A percentile compares a stretch with the other conserved stretches of the same genome.
Conservation (phyloP, 768 basidiomycete genomes). For the Leucosporidium creatinivorum region DNA sequence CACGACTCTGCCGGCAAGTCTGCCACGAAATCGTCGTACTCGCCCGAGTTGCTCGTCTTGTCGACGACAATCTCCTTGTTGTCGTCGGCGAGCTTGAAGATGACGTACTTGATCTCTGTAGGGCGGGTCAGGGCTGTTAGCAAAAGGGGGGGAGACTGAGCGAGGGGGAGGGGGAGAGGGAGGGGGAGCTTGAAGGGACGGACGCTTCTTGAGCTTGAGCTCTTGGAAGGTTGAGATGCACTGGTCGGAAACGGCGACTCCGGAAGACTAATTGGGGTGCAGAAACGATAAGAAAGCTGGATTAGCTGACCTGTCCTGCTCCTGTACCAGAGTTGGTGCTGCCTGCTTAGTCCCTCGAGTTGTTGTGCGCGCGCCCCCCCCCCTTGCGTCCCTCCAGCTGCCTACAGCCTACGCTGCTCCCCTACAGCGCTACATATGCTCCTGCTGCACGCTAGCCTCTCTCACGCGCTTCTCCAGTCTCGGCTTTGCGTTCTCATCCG, state of each 20-base stretch:
- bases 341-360: too few relatives aligned
- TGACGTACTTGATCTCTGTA: constrained; percentile 66
- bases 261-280: constrained; percentile 59
- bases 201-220: constrained; percentile 63
- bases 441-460: too few relatives aligned
- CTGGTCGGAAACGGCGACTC: constrained; percentile 53
- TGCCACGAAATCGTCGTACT: constrained; percentile 65
- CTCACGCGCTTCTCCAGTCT: too few relatives aligned
- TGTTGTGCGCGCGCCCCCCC: too few relatives aligned
- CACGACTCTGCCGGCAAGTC: constrained; percentile 68
- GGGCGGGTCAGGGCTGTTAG: not conserved
- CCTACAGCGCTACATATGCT: too few relatives aligned
- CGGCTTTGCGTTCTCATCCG: too few relatives aligned
- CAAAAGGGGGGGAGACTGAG: not conserved
- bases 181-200: not conserved
- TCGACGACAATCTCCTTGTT: constrained; percentile 69
- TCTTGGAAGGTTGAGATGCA: constrained; percentile 60
- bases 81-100: constrained; percentile 55
- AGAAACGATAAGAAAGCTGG: too few relatives aligned
- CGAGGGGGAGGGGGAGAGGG: not conserved
- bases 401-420: too few relatives aligned
- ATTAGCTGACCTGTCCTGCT: too few relatives aligned
- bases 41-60: constrained; percentile 51
- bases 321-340: too few relatives aligned
- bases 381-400: too few relatives aligned